Evolutionary conservation across 2,329 filamentous ascomycete species (phyloP), one percentile per base, ranked within the genome.

Genomic region (Aulographum hederae): DNA sequence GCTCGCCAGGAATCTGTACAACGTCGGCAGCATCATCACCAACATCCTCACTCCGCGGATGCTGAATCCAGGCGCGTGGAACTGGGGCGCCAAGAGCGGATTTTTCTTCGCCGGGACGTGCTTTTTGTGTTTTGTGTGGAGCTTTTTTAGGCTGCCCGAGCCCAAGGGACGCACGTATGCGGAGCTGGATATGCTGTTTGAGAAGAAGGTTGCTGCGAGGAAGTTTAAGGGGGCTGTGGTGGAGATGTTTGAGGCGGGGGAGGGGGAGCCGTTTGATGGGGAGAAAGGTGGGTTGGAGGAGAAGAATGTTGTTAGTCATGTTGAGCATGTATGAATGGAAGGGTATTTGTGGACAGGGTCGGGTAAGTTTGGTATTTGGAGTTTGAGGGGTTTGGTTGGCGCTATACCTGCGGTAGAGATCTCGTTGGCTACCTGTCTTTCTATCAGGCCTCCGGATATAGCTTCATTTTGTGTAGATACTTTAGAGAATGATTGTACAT

Each of bases 81-180:
- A 91, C 53, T 93, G 82, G 84, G 65, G 70, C 37, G 89, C 89
- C 56, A 89, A 69, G 44, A 69, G 82, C 1, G 82, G 84, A 18
- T 91, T 92, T 58, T 91, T 91, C 61, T 82, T 82, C 78, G 74
- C 71, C 11, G 78, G 74, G 1, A 73, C 81, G 35, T 86, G 79
- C 54, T 80, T 82, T 56, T 54, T 73, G 34, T 89, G 79, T 57
- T 71, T 85, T 44, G 56, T 89, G 12, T 92, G 86, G 56, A 77
- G 76, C 0, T 86, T 72, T 47, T 85, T 84, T 61, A 67, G 78
- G 10, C 60, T 86, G 0, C 84, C 84, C 0, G 82, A 93, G 48
- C 81, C 84, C 0, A 60, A 60, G 3, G 84, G 79, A 6, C 71
- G 82, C 26, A 78, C 78, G 0, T 93, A 86, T 46, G 84, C 81